phyloP scores from a whole-genome alignment of 768 basidiomycete genomes.

The Podaxis rugospora region DNA sequence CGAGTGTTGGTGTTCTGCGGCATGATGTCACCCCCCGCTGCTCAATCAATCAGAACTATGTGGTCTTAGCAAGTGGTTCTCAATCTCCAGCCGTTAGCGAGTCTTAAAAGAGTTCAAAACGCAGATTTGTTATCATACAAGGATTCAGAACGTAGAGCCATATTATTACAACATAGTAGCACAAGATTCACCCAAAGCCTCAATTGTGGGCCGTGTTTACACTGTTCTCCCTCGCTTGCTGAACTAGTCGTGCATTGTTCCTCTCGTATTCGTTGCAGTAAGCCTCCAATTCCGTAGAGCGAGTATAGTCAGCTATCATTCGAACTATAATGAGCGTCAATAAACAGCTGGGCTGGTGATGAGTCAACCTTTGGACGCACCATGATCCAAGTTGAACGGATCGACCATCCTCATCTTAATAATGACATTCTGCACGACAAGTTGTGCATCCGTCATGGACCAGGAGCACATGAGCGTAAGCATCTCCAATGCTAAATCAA shows the following conservation, averaged over 20 bases:
- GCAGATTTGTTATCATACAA: too few relatives aligned
- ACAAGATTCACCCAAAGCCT: not conserved
- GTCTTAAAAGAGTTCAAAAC: too few relatives aligned
- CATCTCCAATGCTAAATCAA: constrained; percentile 11
- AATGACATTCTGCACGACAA: constrained; percentile 9
- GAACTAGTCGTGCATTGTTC: constrained; percentile 15
- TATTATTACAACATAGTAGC: too few relatives aligned
- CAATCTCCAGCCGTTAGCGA: too few relatives aligned
- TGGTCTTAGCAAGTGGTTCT: too few relatives aligned
- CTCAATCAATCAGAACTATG: too few relatives aligned
- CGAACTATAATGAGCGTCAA: constrained; percentile 18
- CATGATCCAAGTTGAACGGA: constrained; percentile 22
- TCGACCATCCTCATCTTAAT: constrained; percentile 19
- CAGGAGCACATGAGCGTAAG: constrained; percentile 9
- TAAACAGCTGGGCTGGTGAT: not conserved
- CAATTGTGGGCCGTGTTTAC: not conserved
- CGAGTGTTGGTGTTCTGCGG: too few relatives aligned
- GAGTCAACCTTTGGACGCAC: constrained; percentile 17
- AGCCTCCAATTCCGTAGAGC: constrained; percentile 19
- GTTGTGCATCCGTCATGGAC: constrained; percentile 3
- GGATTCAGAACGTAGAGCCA: too few relatives aligned
- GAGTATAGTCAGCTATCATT: constrained; percentile 13
- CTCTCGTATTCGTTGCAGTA: constrained; percentile 24
- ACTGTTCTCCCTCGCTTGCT: not conserved
- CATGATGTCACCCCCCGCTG: too few relatives aligned